These are phyloP conservation scores for Aspergillus biplanus DNA, from an alignment of 495 filamentous ascomycete genomes.

Conservation along the genomic window DNA sequence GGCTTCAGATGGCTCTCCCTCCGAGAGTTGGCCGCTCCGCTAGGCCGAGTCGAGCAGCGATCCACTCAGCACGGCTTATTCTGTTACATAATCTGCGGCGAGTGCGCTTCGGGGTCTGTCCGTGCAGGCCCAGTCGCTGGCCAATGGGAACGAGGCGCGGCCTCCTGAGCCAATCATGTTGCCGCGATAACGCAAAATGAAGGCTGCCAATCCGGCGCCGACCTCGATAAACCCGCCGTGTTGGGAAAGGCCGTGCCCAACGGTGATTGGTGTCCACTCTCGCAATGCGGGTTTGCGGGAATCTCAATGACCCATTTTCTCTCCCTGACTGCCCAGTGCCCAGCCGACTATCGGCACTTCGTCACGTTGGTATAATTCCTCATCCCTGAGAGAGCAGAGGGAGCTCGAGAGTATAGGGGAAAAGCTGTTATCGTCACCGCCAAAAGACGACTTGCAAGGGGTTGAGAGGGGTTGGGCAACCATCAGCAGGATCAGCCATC, in stretches of 20 bases:
- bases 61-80: not conserved
- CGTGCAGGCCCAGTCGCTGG: conserved; percentile 21
- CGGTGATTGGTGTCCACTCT: conserved; percentile 26
- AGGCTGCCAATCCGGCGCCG: conserved; percentile 25
- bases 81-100: conserved; percentile 10
- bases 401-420: not conserved
- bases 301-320: not conserved
- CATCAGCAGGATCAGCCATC: not conserved
- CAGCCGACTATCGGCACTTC: not conserved
- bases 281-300: not conserved
- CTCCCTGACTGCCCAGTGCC: not conserved
- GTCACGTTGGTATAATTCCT: not conserved
- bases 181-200: conserved; percentile 26
- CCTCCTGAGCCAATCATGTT: conserved; percentile 14
- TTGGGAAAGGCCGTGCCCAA: conserved; percentile 23
- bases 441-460: conserved; percentile 14
- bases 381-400: not conserved
- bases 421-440: conserved; percentile 13
- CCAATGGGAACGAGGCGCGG: conserved; percentile 20
- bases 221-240: conserved; percentile 13
- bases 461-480: not conserved
- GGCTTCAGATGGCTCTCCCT: not conserved
- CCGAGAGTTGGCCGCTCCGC: not conserved
- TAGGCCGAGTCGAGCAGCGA: not conserved
- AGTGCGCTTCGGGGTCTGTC: conserved; percentile 26